Conservation (phyloP, 2,329 filamentous ascomycete genomes). For the Cytospora piceicola region DNA sequence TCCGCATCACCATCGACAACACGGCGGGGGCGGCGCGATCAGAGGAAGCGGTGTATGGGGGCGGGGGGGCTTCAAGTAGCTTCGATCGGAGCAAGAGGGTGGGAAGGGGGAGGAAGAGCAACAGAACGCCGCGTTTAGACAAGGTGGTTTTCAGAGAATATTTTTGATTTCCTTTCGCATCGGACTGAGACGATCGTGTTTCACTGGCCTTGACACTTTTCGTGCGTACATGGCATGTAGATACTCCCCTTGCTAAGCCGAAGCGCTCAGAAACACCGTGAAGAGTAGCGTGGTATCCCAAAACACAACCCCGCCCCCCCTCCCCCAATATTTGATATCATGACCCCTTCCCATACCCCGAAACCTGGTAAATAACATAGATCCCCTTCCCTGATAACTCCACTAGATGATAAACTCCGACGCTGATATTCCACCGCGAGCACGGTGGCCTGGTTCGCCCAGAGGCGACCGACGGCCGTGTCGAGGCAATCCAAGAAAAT, state of each 20-base stretch:
- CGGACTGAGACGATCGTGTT: not conserved
- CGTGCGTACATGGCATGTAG: not conserved
- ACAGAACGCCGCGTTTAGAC: not conserved
- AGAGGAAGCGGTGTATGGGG: not conserved
- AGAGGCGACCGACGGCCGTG: slow-evolving; percentile 5
- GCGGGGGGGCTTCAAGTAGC: not conserved
- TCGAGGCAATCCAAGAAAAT: slow-evolving; percentile 18
- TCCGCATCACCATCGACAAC: not conserved
- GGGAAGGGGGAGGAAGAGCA: not conserved
- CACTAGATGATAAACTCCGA: slow-evolving; percentile 34
- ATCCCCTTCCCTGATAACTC: slow-evolving; percentile 23
- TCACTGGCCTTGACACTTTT: not conserved
- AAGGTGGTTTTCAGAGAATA: not conserved
- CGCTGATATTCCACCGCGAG: slow-evolving; percentile 31
- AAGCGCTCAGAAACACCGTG: not conserved
- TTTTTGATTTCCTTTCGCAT: not conserved
- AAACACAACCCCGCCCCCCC: not conserved
- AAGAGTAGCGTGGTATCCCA: slow-evolving; percentile 24
- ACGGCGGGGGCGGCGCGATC: not conserved
- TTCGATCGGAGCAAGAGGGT: too few relatives aligned
- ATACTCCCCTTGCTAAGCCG: not conserved
- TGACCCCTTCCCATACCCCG: slow-evolving; percentile 22
- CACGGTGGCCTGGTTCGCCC: slow-evolving; percentile 13
- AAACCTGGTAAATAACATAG: slow-evolving; percentile 7
- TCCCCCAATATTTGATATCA: slow-evolving; percentile 27